Base-by-base conservation (phyloP, 2,329 filamentous ascomycete species). In the Nemania diffusa region DNA sequence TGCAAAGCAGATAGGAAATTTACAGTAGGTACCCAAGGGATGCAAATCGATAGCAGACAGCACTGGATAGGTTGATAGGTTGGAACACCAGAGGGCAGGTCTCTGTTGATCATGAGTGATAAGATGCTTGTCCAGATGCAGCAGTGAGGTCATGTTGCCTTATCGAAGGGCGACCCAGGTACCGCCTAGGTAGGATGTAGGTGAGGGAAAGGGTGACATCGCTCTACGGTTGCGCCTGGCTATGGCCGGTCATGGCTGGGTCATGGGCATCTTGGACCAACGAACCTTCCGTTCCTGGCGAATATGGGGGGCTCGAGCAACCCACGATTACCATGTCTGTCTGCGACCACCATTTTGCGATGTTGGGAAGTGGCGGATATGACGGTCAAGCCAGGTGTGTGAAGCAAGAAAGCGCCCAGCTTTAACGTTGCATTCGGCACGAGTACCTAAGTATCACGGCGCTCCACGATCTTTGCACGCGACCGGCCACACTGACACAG, bases 261-360 rank as follows among this genome's bases (percentile, higher is more conserved):
- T 57, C 67, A 52, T 50, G 55, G 17, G 70, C 64, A 69, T 70
- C 52, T 67, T 52, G 34, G 46, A 26, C 42, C 61, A 62, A 61
- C 42, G 62, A 75, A 75, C 74, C 73, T 76, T 74, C 74, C 73
- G 62, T 75, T 73, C 72, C 69, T 71, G 73, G 74, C 58, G 55
- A 65, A 57, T 57, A 64, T 50, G 62, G 58, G n/a, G n/a, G n/a
- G n/a, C n/a, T n/a, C n/a, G n/a, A n/a, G n/a, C n/a, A n/a, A n/a
- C n/a, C 44, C 66, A 69, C 69, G 58, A 42, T 46, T 32, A 27
- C n/a, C 42, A n/a, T 27, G 32, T 57, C 53, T 26, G 20, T 57
- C 26, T 62, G 48, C 27, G 42, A 46, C 55, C 62, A 69, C 44
- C 46, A 58, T 71, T 58, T 71, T 57, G 72, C 71, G 62, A 20